Base-by-base conservation (phyloP, 805 yeast genomes). In the Metschnikowia peoriensis region DNA sequence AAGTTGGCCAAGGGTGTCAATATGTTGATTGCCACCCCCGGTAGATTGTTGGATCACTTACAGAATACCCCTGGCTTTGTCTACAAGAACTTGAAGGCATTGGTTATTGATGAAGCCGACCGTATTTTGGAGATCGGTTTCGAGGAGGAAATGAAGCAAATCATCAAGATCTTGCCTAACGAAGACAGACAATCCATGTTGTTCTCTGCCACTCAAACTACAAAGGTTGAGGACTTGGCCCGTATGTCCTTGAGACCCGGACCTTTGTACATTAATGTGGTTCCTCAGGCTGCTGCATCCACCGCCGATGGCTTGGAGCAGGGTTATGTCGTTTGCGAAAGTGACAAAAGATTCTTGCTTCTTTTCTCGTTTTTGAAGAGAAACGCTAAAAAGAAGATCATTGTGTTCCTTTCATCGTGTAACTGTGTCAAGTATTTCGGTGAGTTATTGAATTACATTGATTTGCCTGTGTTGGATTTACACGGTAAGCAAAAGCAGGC, bases 401-500 rank as follows among this genome's bases (percentile, higher is more conserved):
- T 94, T 76, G 99, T 96, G 22, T 94, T 94, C 70, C 76, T 94
- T 65, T 91, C 97, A 16, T 91, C 97, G 5, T 93, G 99, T 80
- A 94, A 93, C 77, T 87, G 96, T 67, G 99, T 94, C 59, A 94
- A 91, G 73, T 94, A 91, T 72, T 93, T 89, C 68, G 92, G 96
- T 44, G 99, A 96, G 73, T 79, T 94, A 61, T 79, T 94, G 60
- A 94, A 94, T 73, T 94, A 94, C 73, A 94, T 94, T 62, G 99
- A 93, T 70, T 80, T 94, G 63, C 99, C 99, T 34, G 99, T 94
- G 12, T 80, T 94, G 59, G 98, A 92, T 68, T 77, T 94, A 55
- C 99, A 94, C 68, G 99, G 99, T 44, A 93, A 94, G 70, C 99
- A 94, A 77, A 94, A 94, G 71, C 99, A 94, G 75, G 97, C 93